Conservation (phyloP, 495 filamentous ascomycete species). For the Penicillium cataractarum region DNA sequence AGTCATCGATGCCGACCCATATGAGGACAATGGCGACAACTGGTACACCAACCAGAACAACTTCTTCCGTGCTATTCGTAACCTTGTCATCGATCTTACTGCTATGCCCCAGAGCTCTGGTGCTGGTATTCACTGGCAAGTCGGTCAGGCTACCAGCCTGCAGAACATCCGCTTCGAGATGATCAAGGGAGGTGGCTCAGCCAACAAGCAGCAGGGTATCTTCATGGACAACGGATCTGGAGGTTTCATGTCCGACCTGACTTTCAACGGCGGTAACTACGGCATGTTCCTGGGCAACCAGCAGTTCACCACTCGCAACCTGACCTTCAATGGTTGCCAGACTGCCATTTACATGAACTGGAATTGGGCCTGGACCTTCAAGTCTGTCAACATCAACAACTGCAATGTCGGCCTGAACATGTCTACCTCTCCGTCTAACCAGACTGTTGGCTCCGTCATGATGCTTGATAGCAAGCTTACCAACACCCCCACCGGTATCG, state of each 20-base stretch:
- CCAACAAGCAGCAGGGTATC: slow-evolving; percentile 83
- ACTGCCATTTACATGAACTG: slow-evolving; percentile 92
- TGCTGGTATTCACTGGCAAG: slow-evolving; percentile 95
- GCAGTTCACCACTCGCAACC: slow-evolving; percentile 91
- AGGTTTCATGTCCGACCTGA: slow-evolving; percentile 85
- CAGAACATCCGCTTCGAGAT: slow-evolving; percentile 93
- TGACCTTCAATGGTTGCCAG: slow-evolving; percentile 86
- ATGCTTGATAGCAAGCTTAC: slow-evolving; percentile 78
- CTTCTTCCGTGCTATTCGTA: slow-evolving; percentile 96
- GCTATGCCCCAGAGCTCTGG: slow-evolving; percentile 64
- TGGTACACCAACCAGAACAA: slow-evolving; percentile 97
- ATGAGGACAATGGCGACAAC: slow-evolving; percentile 61
- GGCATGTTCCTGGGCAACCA: slow-evolving; percentile 91
- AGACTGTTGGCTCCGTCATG: slow-evolving; percentile 79
- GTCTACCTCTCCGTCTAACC: slow-evolving; percentile 62
- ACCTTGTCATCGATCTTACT: slow-evolving; percentile 87
- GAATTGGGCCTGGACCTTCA: slow-evolving; percentile 92
- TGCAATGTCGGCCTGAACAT: slow-evolving; percentile 83
- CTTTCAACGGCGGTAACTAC: slow-evolving; percentile 84
- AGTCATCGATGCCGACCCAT: slow-evolving; percentile 89
- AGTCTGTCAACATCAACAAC: slow-evolving; percentile 79
- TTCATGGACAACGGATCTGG: slow-evolving; percentile 97
- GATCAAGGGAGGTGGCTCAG: slow-evolving; percentile 67
- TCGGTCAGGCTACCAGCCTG: slow-evolving; percentile 89
- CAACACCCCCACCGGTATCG: slow-evolving; percentile 72